phyloP scores from a whole-genome alignment of 495 filamentous ascomycete genomes.

The Margaritispora aquatica region DNA sequence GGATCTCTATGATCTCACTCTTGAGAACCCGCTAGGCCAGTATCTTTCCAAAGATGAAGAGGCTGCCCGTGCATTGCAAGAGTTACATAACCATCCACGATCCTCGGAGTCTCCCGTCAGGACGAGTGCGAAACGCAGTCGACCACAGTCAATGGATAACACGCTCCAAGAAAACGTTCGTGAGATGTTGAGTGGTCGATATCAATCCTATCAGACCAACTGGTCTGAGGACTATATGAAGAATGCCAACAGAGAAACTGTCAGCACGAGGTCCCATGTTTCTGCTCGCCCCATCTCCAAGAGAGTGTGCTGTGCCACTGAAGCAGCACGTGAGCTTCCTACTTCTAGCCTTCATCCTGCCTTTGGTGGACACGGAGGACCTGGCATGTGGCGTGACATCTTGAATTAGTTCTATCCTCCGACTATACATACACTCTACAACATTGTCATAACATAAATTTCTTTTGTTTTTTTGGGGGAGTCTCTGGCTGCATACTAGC shows the following conservation, averaged over 20 bases:
- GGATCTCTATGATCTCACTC: conserved; percentile 45
- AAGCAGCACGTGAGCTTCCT: conserved; percentile 24
- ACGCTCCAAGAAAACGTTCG: conserved; percentile 70
- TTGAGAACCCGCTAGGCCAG: conserved; percentile 42
- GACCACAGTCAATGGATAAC: conserved; percentile 60
- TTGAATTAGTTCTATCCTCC: conserved; percentile 18
- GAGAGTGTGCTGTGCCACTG: conserved; percentile 53
- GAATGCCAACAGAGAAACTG: conserved; percentile 6
- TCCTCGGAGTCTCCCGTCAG: conserved; percentile 26
- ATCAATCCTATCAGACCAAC: conserved; percentile 20
- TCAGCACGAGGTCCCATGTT: conserved; percentile 26
- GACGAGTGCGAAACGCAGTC: conserved; percentile 56
- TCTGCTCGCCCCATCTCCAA: conserved; percentile 38
- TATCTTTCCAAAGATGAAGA: conserved; percentile 36
- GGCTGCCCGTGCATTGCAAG: conserved; percentile 64
- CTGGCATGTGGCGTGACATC: conserved; percentile 50
- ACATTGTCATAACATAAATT: conserved; percentile 16
- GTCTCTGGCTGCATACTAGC: conserved; percentile 2
- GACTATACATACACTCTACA: neutral
- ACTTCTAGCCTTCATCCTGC: conserved; percentile 17
- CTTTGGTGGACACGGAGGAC: conserved; percentile 32
- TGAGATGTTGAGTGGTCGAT: conserved; percentile 40
- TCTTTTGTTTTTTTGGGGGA: conserved; percentile 8
- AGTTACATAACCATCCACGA: conserved; percentile 43
- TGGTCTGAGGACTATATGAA: conserved; percentile 33